Evolutionary conservation across 1,284 basidiomycete species (phyloP), one percentile per base, ranked within the genome.

Genomic region (Lentinus polychrous): DNA sequence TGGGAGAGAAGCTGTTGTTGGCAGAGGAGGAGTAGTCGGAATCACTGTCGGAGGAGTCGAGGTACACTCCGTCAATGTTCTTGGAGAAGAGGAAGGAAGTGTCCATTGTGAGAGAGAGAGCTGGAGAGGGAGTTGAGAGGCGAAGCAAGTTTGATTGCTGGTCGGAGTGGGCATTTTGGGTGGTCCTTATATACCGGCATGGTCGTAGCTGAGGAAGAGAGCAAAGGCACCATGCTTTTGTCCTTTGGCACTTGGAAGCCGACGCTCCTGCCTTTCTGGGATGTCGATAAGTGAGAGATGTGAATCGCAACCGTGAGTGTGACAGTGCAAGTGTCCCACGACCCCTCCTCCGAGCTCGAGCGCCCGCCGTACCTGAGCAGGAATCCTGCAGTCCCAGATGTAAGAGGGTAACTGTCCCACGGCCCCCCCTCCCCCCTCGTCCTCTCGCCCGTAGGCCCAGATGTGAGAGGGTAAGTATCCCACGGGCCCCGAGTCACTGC

Each of bases 181-280:
- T 4, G 27, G 10, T 27, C 27, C 27, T 27, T 46, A 34, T 38
- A 34, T 46, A 46, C 35, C 35, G 45, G 27, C 45, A 34, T 46
- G 37, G 45, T 46, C 45, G 37, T 36, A 36, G 45, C 45, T 39
- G 36, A 12, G 24, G 23, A 20, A 36, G 35, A 46, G 15, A 24
- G 24, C 24, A 14, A 18, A 40, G 45, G 36, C 38, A 18, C 15
- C 35, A 24, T 31, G 45, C 45, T 46, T 46, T 46, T 46, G 45
- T 46, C 45, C 27, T 46, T 46, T 23, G 15, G 12, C 12, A 44
- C n/a, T 44, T 24, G 3, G 31, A 37, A 35, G 14, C 5, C 35
- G 5, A 32, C 43, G 31, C 43, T 11, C 18, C 22, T 45, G 32
- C 43, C 34, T 15, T 35, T 35, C 20, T 11, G 32, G 27, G 4